Evolutionary conservation across 2,329 filamentous ascomycete species (phyloP).

Genomic region (Daldinia sp.): DNA sequence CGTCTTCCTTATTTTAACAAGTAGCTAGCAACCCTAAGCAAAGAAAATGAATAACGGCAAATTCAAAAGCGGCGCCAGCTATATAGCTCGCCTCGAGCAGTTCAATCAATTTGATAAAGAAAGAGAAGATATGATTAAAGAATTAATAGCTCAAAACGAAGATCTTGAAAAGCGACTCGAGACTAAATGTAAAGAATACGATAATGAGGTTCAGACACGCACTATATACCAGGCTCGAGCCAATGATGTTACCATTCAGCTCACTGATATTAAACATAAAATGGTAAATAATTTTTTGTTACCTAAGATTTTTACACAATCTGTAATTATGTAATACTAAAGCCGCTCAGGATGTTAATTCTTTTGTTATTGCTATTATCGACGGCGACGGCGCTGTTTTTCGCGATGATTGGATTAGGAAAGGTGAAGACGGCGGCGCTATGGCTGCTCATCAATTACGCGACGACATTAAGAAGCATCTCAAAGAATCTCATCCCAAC

Average conservation of each 20-base stretch:
- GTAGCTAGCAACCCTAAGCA: neutral
- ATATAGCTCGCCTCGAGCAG: slow-evolving; percentile 31
- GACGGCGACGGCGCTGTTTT: slow-evolving; percentile 38
- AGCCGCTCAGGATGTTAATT: slow-evolving; percentile 27
- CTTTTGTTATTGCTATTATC: slow-evolving; percentile 35
- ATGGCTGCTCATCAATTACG: slow-evolving; percentile 35
- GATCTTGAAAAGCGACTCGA: slow-evolving; percentile 33
- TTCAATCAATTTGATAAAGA: slow-evolving; percentile 34
- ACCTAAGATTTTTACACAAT: neutral
- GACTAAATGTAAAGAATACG: slow-evolving; percentile 32
- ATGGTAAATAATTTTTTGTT: slow-evolving; percentile 17
- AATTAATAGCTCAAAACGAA: slow-evolving; percentile 29
- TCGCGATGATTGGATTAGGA: slow-evolving; percentile 31
- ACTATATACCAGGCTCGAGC: slow-evolving; percentile 30
- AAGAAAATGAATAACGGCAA: slow-evolving; percentile 26
- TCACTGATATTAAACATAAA: slow-evolving; percentile 31
- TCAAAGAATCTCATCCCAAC: slow-evolving; percentile 31
- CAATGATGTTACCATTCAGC: slow-evolving; percentile 22
- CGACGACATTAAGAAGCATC: slow-evolving; percentile 32
- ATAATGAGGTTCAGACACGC: slow-evolving; percentile 30
- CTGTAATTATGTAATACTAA: slow-evolving; percentile 11
- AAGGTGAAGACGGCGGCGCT: slow-evolving; percentile 35
- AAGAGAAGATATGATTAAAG: slow-evolving; percentile 34
- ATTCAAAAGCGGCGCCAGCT: slow-evolving; percentile 12
- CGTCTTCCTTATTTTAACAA: neutral